Conservation (phyloP, 345 rosid species). For the Linum lewisii region DNA sequence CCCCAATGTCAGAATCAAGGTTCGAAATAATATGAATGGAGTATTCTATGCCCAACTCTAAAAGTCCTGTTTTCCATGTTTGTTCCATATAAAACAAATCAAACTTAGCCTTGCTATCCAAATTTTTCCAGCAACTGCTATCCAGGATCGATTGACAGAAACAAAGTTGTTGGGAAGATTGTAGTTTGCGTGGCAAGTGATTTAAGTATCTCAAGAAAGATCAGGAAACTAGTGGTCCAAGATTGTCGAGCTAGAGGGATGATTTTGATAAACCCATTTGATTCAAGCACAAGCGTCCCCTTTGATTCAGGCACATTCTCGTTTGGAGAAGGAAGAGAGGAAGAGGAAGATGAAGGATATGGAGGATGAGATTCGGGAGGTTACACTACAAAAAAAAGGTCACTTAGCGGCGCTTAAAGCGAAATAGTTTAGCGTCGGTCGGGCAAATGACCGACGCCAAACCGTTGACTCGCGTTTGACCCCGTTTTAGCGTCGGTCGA, state of each 20-base stretch:
- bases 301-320: slow-evolving; percentile 57
- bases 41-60: no score
- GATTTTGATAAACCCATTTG: slow-evolving; percentile 38
- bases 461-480: no score
- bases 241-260: slow-evolving; percentile 57
- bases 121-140: slow-evolving; percentile 40
- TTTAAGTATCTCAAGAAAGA: slow-evolving; percentile 21
- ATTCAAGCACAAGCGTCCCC: slow-evolving; percentile 23
- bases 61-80: neutral
- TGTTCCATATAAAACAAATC: neutral
- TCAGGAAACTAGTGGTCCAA: slow-evolving; percentile 47
- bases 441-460: no score
- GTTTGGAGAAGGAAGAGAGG: no score
- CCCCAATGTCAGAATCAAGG: slow-evolving; percentile 53
- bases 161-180: slow-evolving; percentile 50
- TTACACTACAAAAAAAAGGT: no score
- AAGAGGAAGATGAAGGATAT: no score
- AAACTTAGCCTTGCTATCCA: neutral
- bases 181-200: slow-evolving; percentile 43
- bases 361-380: no score
- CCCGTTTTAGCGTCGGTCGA: no score
- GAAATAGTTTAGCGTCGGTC: no score
- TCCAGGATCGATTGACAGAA: slow-evolving; percentile 57
- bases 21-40: slow-evolving; percentile 7
- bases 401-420: no score